These are phyloP conservation scores for Ganoderma meredithae DNA, from an alignment of 1,284 basidiomycete genomes.

Conservation along the genomic window DNA sequence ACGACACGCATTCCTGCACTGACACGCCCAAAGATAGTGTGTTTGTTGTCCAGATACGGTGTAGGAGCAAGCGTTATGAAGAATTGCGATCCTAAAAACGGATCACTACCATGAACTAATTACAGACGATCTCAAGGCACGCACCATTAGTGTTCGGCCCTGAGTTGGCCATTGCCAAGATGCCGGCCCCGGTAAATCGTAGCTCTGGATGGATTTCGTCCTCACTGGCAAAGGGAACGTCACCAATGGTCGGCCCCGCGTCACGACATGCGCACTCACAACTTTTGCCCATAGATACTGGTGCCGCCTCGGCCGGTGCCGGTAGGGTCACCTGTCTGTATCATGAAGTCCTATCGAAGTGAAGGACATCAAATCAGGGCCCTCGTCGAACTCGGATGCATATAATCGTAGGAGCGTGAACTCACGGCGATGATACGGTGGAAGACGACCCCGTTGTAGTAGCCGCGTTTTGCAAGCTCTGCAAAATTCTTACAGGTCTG, in stretches of 20 bases:
- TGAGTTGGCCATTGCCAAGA: slow-evolving; percentile 96
- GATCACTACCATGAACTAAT: slow-evolving; percentile 16
- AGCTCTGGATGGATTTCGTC: slow-evolving; percentile 90
- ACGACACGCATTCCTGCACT: slow-evolving; percentile 87
- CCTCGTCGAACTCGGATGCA: slow-evolving; percentile 14
- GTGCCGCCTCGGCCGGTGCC: slow-evolving; percentile 95
- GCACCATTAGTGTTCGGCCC: slow-evolving; percentile 93
- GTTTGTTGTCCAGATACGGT: slow-evolving; percentile 92
- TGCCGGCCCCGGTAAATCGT: slow-evolving; percentile 94
- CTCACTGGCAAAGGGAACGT: slow-evolving; percentile 53
- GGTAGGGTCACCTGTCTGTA: slow-evolving; percentile 94
- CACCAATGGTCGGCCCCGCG: neutral
- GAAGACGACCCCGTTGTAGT: slow-evolving; percentile 88
- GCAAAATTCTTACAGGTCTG: slow-evolving; percentile 96
- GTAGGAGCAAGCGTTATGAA: slow-evolving; percentile 92
- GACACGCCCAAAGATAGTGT: slow-evolving; percentile 93
- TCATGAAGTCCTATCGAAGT: slow-evolving; percentile 84
- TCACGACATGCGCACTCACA: slow-evolving; percentile 56
- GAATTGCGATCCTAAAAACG: slow-evolving; percentile 85
- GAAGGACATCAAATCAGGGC: slow-evolving; percentile 18
- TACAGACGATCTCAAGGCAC: slow-evolving; percentile 29
- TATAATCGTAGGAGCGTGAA: slow-evolving; percentile 37
- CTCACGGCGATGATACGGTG: slow-evolving; percentile 87
- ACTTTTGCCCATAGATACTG: slow-evolving; percentile 91
- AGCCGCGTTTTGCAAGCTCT: slow-evolving; percentile 83